Evolutionary conservation across 495 filamentous ascomycete genomes (phyloP).

Genomic region (Aeminium ludgeri): DNA sequence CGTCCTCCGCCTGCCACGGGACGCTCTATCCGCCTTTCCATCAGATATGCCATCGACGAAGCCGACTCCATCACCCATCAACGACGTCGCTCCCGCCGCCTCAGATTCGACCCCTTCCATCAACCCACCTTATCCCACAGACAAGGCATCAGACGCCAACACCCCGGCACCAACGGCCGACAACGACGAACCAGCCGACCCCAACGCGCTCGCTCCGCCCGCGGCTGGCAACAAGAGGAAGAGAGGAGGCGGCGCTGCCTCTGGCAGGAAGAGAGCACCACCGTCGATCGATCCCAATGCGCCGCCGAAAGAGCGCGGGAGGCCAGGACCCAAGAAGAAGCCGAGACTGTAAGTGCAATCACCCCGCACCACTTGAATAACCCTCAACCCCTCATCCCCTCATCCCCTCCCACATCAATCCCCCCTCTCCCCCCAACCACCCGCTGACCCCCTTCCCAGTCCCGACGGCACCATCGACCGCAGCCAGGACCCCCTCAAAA

Average conservation of each 20-base stretch:
- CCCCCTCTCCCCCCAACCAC: not conserved
- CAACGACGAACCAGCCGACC: slow-evolving; percentile 27
- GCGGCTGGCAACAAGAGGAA: slow-evolving; percentile 48
- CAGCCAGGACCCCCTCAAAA: slow-evolving; percentile 2
- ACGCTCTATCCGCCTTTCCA: slow-evolving; percentile 11
- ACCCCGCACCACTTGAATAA: no score
- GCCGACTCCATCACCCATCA: no score
- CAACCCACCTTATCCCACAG: slow-evolving; percentile 33
- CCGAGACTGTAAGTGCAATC: slow-evolving; percentile 59
- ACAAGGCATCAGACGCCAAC: slow-evolving; percentile 35
- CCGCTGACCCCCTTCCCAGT: slow-evolving; percentile 8
- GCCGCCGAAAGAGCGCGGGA: slow-evolving; percentile 35
- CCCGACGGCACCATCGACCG: slow-evolving; percentile 20
- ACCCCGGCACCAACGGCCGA: slow-evolving; percentile 38
- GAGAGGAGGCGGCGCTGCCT: slow-evolving; percentile 37
- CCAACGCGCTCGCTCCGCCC: slow-evolving; percentile 33
- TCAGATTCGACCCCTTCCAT: slow-evolving; percentile 21
- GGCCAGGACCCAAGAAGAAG: slow-evolving; percentile 93
- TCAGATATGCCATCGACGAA: no score
- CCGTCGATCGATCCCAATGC: slow-evolving; percentile 14
- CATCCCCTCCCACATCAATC: no score
- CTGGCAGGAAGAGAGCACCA: slow-evolving; percentile 43
- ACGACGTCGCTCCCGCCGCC: slow-evolving; percentile 18
- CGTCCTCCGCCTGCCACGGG: slow-evolving; percentile 4
- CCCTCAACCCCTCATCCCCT: no score